Evolutionary conservation across 352 stramenopile species (phyloP), one percentile per base, ranked within the genome.

Genomic region (Pythium grandisporangium): DNA sequence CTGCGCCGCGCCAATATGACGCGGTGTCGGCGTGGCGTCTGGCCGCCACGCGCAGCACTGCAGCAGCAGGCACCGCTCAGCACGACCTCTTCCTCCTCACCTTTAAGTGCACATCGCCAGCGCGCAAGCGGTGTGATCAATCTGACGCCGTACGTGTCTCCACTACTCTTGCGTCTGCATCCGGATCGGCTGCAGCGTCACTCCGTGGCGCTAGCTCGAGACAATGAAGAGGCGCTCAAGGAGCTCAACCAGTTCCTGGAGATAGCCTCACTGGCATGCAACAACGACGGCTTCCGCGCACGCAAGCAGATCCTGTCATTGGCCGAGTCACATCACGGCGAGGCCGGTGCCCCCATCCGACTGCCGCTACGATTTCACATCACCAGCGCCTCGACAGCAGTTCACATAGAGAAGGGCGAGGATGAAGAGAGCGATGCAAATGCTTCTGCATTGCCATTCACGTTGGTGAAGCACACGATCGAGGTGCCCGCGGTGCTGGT

Each of bases 151-250:
- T 70, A 63, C 38, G 71, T 70, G 44, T 84, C 76, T 38, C 76
- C 76, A n/a, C 52, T 89, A 37, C 52, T 89, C 21, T 47, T 86
- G 27, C 62, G 71, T 8, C 51, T 89, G 41, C 76, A 89, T 51
- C 76, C 76, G 3, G 76, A 89, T 52, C 71, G 58, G 22, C 51
- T 85, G 26, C 67, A 80, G 42, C 67, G 61, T 5, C 62, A 77
- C 32, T 62, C 66, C 2, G 50, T 61, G 1, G 22, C 38, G 20
- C 45, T 78, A 16, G 70, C 69, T n/a, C 50, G 50, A 16, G 54
- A 68, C 46, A 85, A 89, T 36, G 75, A 85, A 51, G 51, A 75
- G 14, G 73, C 75, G 12, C 60, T 89, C n/a, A 89, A 89, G 53
- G 63, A 83, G 39, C 66, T 89, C 41, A 89, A 89, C 53, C 51